phyloP scores from a whole-genome alignment of 164 flowering plant species.

The Magnolia officinalis region DNA sequence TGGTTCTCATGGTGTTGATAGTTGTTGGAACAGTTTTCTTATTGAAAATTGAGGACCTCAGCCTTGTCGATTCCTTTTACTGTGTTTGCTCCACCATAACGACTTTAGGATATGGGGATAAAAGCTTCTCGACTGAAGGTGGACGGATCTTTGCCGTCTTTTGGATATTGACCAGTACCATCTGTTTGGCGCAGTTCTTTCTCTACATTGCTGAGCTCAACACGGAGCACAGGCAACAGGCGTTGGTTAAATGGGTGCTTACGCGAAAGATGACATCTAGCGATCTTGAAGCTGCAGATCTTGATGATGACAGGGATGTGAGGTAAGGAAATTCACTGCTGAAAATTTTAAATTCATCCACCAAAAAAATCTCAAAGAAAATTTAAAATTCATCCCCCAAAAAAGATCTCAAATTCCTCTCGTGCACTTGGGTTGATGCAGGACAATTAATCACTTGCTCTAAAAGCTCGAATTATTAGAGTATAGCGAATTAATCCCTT shows the following conservation, averaged over 20 bases:
- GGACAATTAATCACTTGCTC: too few relatives aligned
- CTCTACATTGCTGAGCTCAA: constrained; percentile 60
- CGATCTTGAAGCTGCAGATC: constrained; percentile 82
- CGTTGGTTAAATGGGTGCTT: constrained; percentile 58
- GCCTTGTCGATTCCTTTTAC: constrained; percentile 63
- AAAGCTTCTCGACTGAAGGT: constrained; percentile 60
- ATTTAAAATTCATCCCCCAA: too few relatives aligned
- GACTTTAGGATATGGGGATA: constrained; percentile 81
- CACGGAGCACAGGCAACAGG: constrained; percentile 45
- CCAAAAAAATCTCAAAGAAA: too few relatives aligned
- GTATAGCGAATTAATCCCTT: too few relatives aligned
- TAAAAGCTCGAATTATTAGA: too few relatives aligned
- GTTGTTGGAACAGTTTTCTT: constrained; percentile 52
- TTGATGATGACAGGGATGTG: constrained; percentile 59
- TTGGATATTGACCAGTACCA: constrained; percentile 71
- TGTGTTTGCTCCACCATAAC: constrained; percentile 83
- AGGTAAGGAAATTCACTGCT: constrained; percentile 27
- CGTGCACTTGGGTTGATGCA: neutral
- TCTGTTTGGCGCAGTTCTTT: constrained; percentile 65
- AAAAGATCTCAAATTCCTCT: neutral
- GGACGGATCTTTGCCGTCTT: constrained; percentile 75
- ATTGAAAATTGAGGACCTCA: constrained; percentile 36
- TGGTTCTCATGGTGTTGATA: constrained; percentile 40
- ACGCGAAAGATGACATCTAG: constrained; percentile 33
- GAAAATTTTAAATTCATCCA: neutral